These are phyloP conservation scores for Penicillium argentinense DNA, from an alignment of 495 filamentous ascomycete species.

Conservation along the genomic window DNA sequence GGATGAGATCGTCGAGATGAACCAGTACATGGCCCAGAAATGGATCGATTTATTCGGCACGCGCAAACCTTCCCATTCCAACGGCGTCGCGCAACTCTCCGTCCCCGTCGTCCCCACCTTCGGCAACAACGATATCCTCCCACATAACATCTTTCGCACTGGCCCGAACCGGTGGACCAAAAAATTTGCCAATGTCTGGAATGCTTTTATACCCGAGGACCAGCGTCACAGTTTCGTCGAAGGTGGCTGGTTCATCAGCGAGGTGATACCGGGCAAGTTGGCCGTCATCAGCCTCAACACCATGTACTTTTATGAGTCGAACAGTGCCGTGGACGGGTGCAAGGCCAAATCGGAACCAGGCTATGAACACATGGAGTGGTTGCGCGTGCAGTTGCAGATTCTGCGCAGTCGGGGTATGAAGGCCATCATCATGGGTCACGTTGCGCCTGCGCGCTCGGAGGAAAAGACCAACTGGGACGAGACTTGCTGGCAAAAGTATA, in stretches of 20 bases:
- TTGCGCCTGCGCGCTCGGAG: slow-evolving; percentile 81
- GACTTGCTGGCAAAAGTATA: slow-evolving; percentile 98
- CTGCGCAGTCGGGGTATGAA: slow-evolving; percentile 86
- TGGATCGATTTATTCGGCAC: slow-evolving; percentile 73
- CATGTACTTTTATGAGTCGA: slow-evolving; percentile 91
- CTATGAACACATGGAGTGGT: slow-evolving; percentile 94
- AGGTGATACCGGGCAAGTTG: slow-evolving; percentile 84
- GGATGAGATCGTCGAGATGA: slow-evolving; percentile 71
- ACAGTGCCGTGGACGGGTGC: slow-evolving; percentile 90
- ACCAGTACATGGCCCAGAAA: slow-evolving; percentile 70
- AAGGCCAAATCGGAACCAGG: slow-evolving; percentile 73
- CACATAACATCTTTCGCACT: slow-evolving; percentile 86
- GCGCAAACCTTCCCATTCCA: slow-evolving; percentile 39
- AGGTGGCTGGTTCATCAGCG: slow-evolving; percentile 91
- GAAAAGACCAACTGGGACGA: slow-evolving; percentile 87
- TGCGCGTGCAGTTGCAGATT: slow-evolving; percentile 85
- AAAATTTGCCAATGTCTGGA: slow-evolving; percentile 73
- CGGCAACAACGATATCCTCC: slow-evolving; percentile 96
- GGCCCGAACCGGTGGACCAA: slow-evolving; percentile 86
- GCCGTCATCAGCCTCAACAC: slow-evolving; percentile 96
- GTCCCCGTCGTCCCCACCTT: slow-evolving; percentile 88
- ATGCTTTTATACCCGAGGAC: slow-evolving; percentile 83
- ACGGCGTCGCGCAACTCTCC: slow-evolving; percentile 49
- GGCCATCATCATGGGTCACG: slow-evolving; percentile 90
- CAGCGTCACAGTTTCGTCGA: slow-evolving; percentile 89